phyloP scores from a whole-genome alignment of 2,329 filamentous ascomycete genomes.

The Lasiodiplodia sp. region DNA sequence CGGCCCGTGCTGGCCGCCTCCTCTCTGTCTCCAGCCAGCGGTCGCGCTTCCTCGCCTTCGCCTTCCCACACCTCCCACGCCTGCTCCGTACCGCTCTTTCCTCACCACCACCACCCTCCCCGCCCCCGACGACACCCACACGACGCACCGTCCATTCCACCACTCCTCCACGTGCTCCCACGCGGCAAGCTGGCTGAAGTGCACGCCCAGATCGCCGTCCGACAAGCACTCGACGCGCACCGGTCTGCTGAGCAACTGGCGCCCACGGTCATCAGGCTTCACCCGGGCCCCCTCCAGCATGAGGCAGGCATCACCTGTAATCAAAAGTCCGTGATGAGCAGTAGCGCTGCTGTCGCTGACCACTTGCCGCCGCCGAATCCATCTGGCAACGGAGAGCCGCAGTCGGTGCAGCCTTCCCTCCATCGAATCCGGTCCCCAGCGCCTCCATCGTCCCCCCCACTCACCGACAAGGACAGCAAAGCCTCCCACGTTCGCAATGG shows the following conservation, averaged over 20 bases:
- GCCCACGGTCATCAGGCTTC: conserved; percentile 24
- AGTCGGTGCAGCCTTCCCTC: conserved; percentile 29
- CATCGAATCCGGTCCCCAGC: conserved; percentile 26
- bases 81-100: conserved; percentile 18
- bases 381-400: conserved; percentile 30
- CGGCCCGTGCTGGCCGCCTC: conserved; percentile 26
- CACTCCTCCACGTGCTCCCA: neutral
- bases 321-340: conserved; percentile 32
- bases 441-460: conserved; percentile 27
- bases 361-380: conserved; percentile 30
- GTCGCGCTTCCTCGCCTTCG: conserved; percentile 27
- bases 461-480: conserved; percentile 28
- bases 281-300: conserved; percentile 29
- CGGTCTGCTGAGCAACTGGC: conserved; percentile 31
- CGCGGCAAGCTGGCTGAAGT: conserved; percentile 22
- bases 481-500: conserved; percentile 21
- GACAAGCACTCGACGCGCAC: conserved; percentile 29
- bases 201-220: conserved; percentile 23
- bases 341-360: conserved; percentile 32
- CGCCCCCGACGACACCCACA: conserved; percentile 15
- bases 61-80: conserved; percentile 25
- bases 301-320: conserved; percentile 28
- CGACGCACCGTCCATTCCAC: conserved; percentile 11
- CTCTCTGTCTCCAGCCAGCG: conserved; percentile 23
- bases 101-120: conserved; percentile 22